Evolutionary conservation across 768 basidiomycete genomes (phyloP), one percentile per base, ranked within the genome.

Genomic region (Butyriboletus loyo): DNA sequence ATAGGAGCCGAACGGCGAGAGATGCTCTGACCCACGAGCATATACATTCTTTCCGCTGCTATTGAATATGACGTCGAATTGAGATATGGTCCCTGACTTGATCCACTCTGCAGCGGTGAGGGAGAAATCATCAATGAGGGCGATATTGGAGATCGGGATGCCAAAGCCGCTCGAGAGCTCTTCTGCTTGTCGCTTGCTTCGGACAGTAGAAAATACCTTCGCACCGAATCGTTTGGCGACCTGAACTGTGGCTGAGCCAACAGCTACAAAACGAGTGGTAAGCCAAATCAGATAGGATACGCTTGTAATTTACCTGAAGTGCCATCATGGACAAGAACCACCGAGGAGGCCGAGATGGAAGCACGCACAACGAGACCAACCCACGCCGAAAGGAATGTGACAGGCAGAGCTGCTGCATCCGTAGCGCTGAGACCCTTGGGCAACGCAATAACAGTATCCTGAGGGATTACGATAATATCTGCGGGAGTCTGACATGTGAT

Each of bases 21-120:
- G 58, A 30, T 55, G 19, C 19, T 68, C 58, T 1, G 30, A 39
- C 3, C 60, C 65, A 22, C 46, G 52, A 19, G 65, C 49, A 22
- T 56, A 65, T 14, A 32, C 36, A 6, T 32, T 50, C 24, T 45
- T 57, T 25, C 59, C 54, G 7, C 67, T 31, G 17, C 46, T 42
- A 25, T 68, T 68, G 55, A 68, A 63, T 27, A 68, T 52, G 37
- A 66, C 43, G 14, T 65, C 63, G 44, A 65, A 65, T 8, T 57
- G 48, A 27, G 55, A 50, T 8, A 62, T 6, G 2, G 34, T 21
- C 22, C 60, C 55, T 10, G 58, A 51, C 38, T 50, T 55, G 9
- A 56, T 36, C 63, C 63, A 65, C 13, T 46, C 50, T 9, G 49
- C 15, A 0, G 31, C 9, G 2, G 40, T 52, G 38, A 59, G 36